Evolutionary conservation across 306 rosid genomes (phyloP), one percentile per base, ranked within the genome.

Genomic region (Urtica urens): DNA sequence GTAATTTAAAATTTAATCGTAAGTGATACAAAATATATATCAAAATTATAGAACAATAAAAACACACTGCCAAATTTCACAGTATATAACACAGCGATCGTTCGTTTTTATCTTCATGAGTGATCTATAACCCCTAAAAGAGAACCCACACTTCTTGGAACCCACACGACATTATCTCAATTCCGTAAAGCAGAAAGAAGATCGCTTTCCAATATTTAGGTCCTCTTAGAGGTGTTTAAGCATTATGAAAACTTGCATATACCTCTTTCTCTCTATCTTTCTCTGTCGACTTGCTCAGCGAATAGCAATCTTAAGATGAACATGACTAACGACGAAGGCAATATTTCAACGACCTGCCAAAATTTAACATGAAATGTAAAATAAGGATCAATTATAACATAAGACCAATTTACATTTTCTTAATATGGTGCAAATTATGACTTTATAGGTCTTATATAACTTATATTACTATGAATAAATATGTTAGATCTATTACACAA

Each of bases 301-400:
- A 80, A 77, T 50, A 78, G 43, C 73, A 73, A 73, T 42, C 84
- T 63, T 55, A 78, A 49, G 49, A 78, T 78, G 72, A 73, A 73
- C 41, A 78, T 72, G 38, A 78, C 84, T 49, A 78, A 25, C 25
- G 75, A 63, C 13, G 80, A 78, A 14, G 84, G 84, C 58, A 78
- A 18, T 37, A 78, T 73, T 70, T 78, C 84, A 51, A 69, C 80
- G 70, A 70, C 52, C 84, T 78, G 63, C 15, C 35, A 29, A 18
- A 29, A 33, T 43, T 27, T 10, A 1, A 0, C 13, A 12, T 5
- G 37, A 13, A 31, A 34, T 1, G 38, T 7, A 31, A 16, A 3
- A 3, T 48, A 13, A 26, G 19, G 14, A 46, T 12, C 49, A 44
- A 12, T 17, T 4, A 23, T 9, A 14, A 5, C 28, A 31, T 31